Base-by-base conservation (phyloP, 129 eudicot genomes). In the Saposhnikovia divaricata region DNA sequence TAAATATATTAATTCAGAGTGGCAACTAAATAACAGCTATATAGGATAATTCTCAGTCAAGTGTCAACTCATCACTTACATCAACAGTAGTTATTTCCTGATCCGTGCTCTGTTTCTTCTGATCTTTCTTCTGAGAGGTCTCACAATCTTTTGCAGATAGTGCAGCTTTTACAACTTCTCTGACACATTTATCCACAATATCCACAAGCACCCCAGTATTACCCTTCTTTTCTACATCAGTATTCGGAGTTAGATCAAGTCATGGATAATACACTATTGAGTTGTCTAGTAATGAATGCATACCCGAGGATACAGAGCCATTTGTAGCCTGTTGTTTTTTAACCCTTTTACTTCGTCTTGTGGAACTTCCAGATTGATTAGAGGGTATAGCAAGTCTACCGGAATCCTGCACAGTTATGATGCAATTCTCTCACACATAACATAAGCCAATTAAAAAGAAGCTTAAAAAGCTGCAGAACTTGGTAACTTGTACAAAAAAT, bases 361-460 rank as follows among this genome's bases (percentile, higher is more conserved):
- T 13, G 37, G 37, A 46, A 13, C 15, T 46, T 44, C n/a, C 38
- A 14, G 78, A 38, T 9, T 75, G 40, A 25, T 27, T 46, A 15
- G 31, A 3, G 10, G 15, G 27, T 13, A 10, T 13, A 16, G 25
- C 6, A 46, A 46, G 39, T 47, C 37, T n/a, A 27, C 51, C 31
- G 18, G 61, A 14, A 50, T 46, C 78, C 78, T 75, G 78, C 78
- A 75, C 11, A 21, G 48, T 75, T 75, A 9, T 1, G 51, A 72
- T 38, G 28, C 16, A 21, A 42, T 42, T 6, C n/a, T 72, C 46
- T 72, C 19, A 42, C 31, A 39, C 42, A 38, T 19, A 21, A 71
- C 75, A 37, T 31, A 6, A 38, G 46, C 75, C 43, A 2, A 55
- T 55, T 55, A 55, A 55, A 55, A 55, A 55, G 65, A 23, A 23